Percentiles rank a stretch among this genome's conserved stretches.
Conservation (phyloP, 179 eudicot genomes). For the Beta corolliflora region DNA sequence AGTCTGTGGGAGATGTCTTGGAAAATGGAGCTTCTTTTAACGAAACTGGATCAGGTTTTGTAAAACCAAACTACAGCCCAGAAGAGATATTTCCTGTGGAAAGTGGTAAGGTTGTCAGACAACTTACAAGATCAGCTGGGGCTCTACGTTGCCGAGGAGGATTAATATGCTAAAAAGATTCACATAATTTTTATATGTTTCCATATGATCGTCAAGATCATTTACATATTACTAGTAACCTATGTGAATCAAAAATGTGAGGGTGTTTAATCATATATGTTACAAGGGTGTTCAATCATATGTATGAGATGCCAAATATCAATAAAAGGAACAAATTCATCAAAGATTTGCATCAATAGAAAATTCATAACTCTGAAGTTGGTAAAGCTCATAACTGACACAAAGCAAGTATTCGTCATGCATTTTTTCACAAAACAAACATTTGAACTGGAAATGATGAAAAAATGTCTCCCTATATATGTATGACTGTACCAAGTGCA, state of each 20-base stretch:
- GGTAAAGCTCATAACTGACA: background rate
- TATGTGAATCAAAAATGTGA: background rate
- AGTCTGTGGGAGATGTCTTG: constrained; percentile 61
- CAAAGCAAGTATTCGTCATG: background rate
- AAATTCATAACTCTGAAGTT: background rate
- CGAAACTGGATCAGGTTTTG: constrained; percentile 35
- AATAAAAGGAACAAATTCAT: background rate
- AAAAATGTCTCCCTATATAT: background rate
- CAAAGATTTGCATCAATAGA: background rate
- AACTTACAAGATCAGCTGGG: constrained; percentile 68
- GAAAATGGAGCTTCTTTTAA: constrained; percentile 78
- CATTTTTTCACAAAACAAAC: background rate
- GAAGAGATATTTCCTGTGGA: constrained; percentile 61
- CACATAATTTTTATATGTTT: background rate
- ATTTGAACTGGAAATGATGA: background rate
- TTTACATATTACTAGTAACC: background rate
- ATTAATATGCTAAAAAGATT: constrained; percentile 42
- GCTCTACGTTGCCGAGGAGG: constrained; percentile 48
- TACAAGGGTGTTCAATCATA: background rate
- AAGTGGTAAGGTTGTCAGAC: constrained; percentile 54
- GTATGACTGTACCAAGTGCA: too few species aligned
- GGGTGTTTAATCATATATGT: constrained; percentile 6
- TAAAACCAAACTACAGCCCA: constrained; percentile 56
- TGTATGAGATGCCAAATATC: background rate
- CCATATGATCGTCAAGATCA: background rate